phyloP scores from a whole-genome alignment of 169 alveolate species.

The Plasmodium chabaudi region DNA sequence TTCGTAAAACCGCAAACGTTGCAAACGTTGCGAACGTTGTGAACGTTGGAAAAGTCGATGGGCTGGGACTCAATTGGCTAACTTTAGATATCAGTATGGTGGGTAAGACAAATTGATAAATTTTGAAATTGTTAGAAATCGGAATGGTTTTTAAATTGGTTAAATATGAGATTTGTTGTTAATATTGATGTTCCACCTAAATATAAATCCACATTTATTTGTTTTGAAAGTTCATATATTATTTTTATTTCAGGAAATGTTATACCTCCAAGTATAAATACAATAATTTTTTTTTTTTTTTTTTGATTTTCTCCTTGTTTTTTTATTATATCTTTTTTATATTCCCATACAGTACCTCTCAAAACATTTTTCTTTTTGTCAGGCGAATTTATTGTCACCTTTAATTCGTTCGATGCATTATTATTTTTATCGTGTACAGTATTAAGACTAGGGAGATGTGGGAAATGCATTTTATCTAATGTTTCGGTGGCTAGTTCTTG shows the following conservation, averaged over 20 bases:
- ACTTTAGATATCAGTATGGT: too few relatives aligned
- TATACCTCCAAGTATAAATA: conserved; percentile 87
- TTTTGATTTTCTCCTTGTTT: conserved; percentile 15
- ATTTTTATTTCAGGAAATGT: conserved; percentile 87
- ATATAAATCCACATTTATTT: conserved; percentile 81
- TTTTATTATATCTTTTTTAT: conserved; percentile 27
- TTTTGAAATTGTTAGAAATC: not conserved
- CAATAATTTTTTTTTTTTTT: conserved; percentile 76
- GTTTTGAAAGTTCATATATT: conserved; percentile 79
- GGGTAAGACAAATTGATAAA: too few relatives aligned
- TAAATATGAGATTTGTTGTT: conserved; percentile 23
- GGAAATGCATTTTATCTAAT: conserved; percentile 36
- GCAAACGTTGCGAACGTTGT: too few relatives aligned
- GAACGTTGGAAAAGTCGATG: too few relatives aligned
- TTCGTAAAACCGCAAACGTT: too few relatives aligned
- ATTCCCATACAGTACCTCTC: conserved; percentile 43
- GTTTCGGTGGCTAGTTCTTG: conserved; percentile 34
- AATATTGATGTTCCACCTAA: conserved; percentile 85
- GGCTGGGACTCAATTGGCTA: too few relatives aligned
- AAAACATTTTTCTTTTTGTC: conserved; percentile 32
- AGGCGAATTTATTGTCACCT: too few relatives aligned
- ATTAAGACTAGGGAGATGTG: conserved; percentile 10
- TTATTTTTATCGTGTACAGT: not conserved
- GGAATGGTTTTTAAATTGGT: conserved; percentile 16
- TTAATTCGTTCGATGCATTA: not conserved